Base-by-base conservation (phyloP, 768 basidiomycete genomes). In the Crepidotus variabilis region DNA sequence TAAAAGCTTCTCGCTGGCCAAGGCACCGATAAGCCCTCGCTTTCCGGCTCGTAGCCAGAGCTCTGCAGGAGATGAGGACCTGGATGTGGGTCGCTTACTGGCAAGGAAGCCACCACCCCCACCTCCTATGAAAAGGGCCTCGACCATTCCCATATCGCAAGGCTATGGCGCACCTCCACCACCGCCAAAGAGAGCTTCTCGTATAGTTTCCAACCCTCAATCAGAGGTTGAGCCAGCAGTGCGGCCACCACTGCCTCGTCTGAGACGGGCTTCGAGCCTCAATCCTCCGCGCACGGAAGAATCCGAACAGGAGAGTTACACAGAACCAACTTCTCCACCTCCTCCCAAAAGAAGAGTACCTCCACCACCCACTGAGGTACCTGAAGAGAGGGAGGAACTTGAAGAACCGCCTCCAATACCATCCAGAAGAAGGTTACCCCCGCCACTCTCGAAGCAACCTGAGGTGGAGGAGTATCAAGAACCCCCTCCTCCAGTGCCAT, bases 21-120 rank as follows among this genome's bases (percentile, higher is more conserved):
- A 14, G 39, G 14, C 39, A 11, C 11, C 39, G 2, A 11, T 43
- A 43, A 3, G 5, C 14, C 39, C 39, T 20, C 39, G 39, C 18
- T 3, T 43, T 43, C 39, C 39, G 13, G 39, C 39, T 20, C 39
- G 39, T 5, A 43, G 39, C 18, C 18, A 14, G 39, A 43, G 13
- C 18, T 14, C 39, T 43, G 5, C 13, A 11, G 39, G 3, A 11
- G 5, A 43, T 14, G 14, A 11, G 39, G 39, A 20, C 14, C 13
- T 16, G 39, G 39, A 43, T 20, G 18, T 43, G 14, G 39, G 39
- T 20, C 39, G 39, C 5, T 43, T 43, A 28, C 62, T 75, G 8
- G 71, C 71, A 35, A 68, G 74, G 43, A 67, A 60, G 22, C 70
- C 71, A 11, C 72, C 74, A 5, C 70, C 72, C n/a, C 69, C 71